These are phyloP conservation scores for Apiotrichum gracile DNA, from an alignment of 1,284 basidiomycete genomes.

Conservation along the genomic window DNA sequence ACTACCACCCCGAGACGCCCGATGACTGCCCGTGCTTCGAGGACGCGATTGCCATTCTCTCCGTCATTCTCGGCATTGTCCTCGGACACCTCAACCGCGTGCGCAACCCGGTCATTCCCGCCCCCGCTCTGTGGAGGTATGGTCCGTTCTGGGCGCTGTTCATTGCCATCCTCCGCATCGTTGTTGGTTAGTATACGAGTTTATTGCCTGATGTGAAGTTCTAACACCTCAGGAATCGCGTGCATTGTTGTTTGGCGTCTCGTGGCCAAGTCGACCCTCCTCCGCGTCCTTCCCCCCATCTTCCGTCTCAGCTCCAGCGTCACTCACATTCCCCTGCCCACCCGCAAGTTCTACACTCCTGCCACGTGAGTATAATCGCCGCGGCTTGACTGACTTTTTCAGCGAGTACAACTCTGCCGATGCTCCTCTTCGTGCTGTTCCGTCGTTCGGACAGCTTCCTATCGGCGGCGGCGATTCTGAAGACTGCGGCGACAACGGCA, in stretches of 20 bases:
- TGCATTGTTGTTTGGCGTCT: constrained; percentile 78
- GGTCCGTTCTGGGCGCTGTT: constrained; percentile 4
- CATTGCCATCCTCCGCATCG: constrained; percentile 58
- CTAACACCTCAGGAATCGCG: constrained; percentile 43
- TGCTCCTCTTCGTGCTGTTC: constrained; percentile 63
- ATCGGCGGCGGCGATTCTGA: background rate
- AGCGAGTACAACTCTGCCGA: constrained; percentile 61
- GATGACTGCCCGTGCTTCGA: constrained; percentile 98
- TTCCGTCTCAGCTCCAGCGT: constrained; percentile 62
- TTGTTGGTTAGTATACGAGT: constrained; percentile 51
- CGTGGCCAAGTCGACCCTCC: constrained; percentile 67
- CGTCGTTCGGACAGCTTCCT: constrained; percentile 73
- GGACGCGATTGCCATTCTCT: constrained; percentile 87
- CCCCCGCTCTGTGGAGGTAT: constrained; percentile 3
- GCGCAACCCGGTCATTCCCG: constrained; percentile 1
- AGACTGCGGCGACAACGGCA: constrained; percentile 32
- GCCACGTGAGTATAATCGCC: constrained; percentile 56
- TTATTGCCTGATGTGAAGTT: background rate
- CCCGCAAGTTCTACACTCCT: constrained; percentile 75
- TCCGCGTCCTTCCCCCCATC: constrained; percentile 67
- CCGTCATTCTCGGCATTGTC: constrained; percentile 72
- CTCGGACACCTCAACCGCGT: constrained; percentile 59
- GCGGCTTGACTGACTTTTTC: background rate
- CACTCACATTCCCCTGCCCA: constrained; percentile 59
- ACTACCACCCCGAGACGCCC: constrained; percentile 84